These are phyloP conservation scores for Chlorophyllum brunneum DNA, from an alignment of 768 basidiomycete genomes.

Conservation along the genomic window DNA sequence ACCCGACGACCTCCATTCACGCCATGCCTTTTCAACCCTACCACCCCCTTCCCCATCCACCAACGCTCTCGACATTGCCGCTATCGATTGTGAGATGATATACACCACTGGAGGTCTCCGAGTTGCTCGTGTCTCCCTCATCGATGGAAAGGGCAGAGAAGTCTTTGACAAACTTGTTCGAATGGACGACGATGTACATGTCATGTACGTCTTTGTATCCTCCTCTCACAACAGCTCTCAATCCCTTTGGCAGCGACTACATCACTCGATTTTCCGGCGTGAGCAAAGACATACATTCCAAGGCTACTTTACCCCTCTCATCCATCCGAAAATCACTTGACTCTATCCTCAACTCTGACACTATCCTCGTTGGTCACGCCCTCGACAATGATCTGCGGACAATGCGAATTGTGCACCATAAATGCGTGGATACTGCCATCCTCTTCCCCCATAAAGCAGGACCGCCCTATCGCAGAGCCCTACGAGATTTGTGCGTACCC, in stretches of 20 bases:
- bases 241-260: slow-evolving; percentile 57
- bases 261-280: slow-evolving; percentile 92
- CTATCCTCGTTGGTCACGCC: slow-evolving; percentile 86
- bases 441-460: slow-evolving; percentile 78
- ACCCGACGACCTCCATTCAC: slow-evolving; percentile 60
- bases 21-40: slow-evolving; percentile 66
- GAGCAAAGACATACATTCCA: slow-evolving; percentile 50
- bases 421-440: slow-evolving; percentile 82
- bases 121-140: slow-evolving; percentile 85
- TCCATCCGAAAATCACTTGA: slow-evolving; percentile 68
- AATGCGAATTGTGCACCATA: slow-evolving; percentile 80
- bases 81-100: slow-evolving; percentile 96
- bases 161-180: slow-evolving; percentile 81
- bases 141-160: slow-evolving; percentile 69
- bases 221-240: slow-evolving; percentile 5
- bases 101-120: slow-evolving; percentile 92
- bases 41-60: slow-evolving; percentile 21
- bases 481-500: slow-evolving; percentile 67
- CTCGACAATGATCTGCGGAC: slow-evolving; percentile 95
- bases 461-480: slow-evolving; percentile 74
- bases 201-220: slow-evolving; percentile 51
- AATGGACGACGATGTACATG: slow-evolving; percentile 77
- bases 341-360: slow-evolving; percentile 67
- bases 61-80: slow-evolving; percentile 67
- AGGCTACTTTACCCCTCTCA: slow-evolving; percentile 63